Percentiles rank a stretch among this genome's conserved stretches.
Conservation (phyloP, 805 yeast species). For the Myxozyma neotropica region DNA sequence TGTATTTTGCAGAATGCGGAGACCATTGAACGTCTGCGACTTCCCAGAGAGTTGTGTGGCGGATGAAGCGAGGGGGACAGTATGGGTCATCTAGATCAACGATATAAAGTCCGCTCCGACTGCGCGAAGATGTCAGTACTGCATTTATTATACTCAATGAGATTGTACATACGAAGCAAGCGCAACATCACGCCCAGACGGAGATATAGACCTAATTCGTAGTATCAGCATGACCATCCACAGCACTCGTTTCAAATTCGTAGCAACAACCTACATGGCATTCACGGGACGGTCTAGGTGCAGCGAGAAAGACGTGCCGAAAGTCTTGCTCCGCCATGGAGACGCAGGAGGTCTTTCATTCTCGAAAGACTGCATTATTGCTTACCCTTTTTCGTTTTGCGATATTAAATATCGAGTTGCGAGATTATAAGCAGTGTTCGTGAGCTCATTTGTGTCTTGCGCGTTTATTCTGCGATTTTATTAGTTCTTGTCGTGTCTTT, state of each 20-base stretch:
- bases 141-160: background rate
- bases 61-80: constrained; percentile 91
- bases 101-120: constrained; percentile 74
- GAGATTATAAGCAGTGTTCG: too few relatives aligned
- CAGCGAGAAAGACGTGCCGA: constrained; percentile 78
- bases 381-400: too few relatives aligned
- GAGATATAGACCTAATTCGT: constrained; percentile 35
- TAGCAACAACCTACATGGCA: constrained; percentile 66
- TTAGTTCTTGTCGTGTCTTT: too few relatives aligned
- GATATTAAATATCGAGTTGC: too few relatives aligned
- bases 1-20: constrained; percentile 80
- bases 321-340: constrained; percentile 40
- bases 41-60: constrained; percentile 93
- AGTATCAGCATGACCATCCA: too few relatives aligned
- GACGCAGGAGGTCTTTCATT: constrained; percentile 9
- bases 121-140: background rate
- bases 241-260: background rate
- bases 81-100: constrained; percentile 96
- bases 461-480: too few relatives aligned
- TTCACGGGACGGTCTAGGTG: constrained; percentile 91
- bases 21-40: constrained; percentile 99
- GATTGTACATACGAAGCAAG: constrained; percentile 61
- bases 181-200: constrained; percentile 84
- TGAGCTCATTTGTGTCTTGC: too few relatives aligned
- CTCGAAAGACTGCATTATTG: background rate